Conservation (phyloP, 257 asterid genomes). For the Ligustrum vulgare region DNA sequence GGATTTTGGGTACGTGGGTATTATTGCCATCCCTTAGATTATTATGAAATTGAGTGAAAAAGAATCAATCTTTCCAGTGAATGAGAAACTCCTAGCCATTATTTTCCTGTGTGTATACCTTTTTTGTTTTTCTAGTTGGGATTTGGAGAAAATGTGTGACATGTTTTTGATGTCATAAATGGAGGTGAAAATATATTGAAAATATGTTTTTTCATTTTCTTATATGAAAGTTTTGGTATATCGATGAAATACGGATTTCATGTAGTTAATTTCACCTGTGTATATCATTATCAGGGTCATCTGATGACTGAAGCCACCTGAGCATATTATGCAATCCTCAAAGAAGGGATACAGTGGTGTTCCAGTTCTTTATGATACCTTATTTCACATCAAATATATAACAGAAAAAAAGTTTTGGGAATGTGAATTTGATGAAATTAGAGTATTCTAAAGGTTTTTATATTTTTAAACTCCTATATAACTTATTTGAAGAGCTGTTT, state of each 20-base stretch:
- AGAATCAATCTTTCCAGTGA: not conserved
- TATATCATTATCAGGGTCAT: not conserved
- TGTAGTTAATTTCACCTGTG: not conserved
- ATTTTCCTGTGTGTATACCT: not conserved
- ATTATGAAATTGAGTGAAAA: not conserved
- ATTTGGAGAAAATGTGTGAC: not conserved
- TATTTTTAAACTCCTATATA: not conserved
- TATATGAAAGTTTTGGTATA: not conserved
- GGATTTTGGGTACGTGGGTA: too few species aligned
- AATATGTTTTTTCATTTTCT: not conserved
- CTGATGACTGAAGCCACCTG: not conserved
- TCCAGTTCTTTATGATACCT: not conserved
- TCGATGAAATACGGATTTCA: not conserved
- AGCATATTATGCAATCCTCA: not conserved
- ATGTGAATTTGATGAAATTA: not conserved
- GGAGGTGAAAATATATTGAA: not conserved
- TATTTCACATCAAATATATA: not conserved
- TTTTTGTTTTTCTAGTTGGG: not conserved
- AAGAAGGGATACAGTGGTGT: not conserved
- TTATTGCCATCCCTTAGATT: too few species aligned
- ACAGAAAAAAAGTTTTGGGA: not conserved
- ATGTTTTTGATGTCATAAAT: not conserved
- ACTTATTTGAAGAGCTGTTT: constrained; percentile 5
- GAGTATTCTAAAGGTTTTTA: constrained; percentile 8
- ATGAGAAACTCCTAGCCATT: not conserved